Percentiles rank a stretch among this genome's conserved stretches.
phyloP scores from a whole-genome alignment of 345 rosid genomes.

The Populus ilicifolia region DNA sequence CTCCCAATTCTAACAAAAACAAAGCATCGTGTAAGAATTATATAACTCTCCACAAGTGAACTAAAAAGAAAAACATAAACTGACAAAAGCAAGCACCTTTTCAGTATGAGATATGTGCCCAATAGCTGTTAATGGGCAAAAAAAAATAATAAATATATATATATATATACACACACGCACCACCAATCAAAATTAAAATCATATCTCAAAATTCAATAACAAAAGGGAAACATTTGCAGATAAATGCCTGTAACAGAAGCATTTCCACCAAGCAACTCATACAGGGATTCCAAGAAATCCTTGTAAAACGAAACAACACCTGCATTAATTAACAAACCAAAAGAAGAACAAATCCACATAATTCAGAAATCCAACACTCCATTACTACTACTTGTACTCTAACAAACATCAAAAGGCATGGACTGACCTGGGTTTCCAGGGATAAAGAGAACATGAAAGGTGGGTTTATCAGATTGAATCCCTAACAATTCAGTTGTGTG shows the following conservation, averaged over 20 bases:
- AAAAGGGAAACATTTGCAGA: background rate
- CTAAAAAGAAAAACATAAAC: background rate
- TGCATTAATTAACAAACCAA: constrained; percentile 14
- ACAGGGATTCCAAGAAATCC: constrained; percentile 68
- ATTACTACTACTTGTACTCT: no score
- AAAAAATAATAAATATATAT: no score
- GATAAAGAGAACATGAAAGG: constrained; percentile 55
- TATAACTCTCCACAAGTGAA: background rate
- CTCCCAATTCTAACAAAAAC: constrained; percentile 57
- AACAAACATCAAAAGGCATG: background rate
- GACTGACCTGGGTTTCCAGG: constrained; percentile 48
- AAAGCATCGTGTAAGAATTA: background rate
- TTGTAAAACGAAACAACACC: constrained; percentile 73
- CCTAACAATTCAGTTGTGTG: constrained; percentile 65
- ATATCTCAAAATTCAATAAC: background rate
- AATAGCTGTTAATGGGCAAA: constrained; percentile 39
- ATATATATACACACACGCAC: no score
- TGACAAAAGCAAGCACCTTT: constrained; percentile 45
- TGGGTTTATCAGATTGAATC: constrained; percentile 57
- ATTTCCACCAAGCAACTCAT: constrained; percentile 55
- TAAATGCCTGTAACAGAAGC: constrained; percentile 42
- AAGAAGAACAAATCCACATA: background rate
- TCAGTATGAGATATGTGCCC: constrained; percentile 67
- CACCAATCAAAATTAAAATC: background rate
- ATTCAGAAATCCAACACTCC: background rate